A percentile compares a stretch with the other conserved stretches of the same genome.
Evolutionary conservation across 805 yeast species (phyloP).

Genomic region (Teunomyces tritomae): DNA sequence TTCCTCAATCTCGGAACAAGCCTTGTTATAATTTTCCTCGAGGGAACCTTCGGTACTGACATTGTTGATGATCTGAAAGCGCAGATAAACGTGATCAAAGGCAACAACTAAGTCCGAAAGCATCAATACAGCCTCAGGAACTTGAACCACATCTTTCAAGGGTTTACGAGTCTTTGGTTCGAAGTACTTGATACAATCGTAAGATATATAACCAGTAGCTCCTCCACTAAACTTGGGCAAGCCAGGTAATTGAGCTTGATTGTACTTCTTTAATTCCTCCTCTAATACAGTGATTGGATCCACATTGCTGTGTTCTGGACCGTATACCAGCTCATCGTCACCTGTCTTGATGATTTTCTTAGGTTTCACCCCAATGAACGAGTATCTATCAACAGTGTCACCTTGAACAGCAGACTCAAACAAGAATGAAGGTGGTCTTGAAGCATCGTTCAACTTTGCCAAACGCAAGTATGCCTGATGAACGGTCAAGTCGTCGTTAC

Average conservation of each 20-base stretch:
- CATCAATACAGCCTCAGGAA: constrained; percentile 94
- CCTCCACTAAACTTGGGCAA: constrained; percentile 88
- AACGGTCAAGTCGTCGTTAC: constrained; percentile 80
- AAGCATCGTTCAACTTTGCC: constrained; percentile 55
- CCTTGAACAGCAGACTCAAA: constrained; percentile 89
- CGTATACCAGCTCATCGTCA: constrained; percentile 41
- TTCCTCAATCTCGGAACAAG: constrained; percentile 55
- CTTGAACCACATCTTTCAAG: constrained; percentile 71
- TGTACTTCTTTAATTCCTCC: constrained; percentile 60
- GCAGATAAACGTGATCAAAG: constrained; percentile 89
- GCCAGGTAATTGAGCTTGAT: constrained; percentile 78
- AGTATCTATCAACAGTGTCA: constrained; percentile 83
- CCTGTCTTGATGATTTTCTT: constrained; percentile 83
- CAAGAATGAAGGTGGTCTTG: constrained; percentile 67
- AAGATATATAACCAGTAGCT: constrained; percentile 92
- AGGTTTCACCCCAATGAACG: constrained; percentile 87
- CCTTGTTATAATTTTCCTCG: constrained; percentile 46
- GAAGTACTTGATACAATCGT: constrained; percentile 94
- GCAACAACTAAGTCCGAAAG: constrained; percentile 86
- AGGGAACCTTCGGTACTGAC: constrained; percentile 39
- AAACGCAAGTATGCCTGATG: constrained; percentile 87
- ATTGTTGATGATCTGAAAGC: constrained; percentile 87
- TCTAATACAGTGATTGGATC: constrained; percentile 83
- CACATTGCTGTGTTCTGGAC: constrained; percentile 42
- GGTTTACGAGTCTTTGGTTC: constrained; percentile 85